phyloP scores from a whole-genome alignment of 768 basidiomycete species.

The Suillus clintonianus region DNA sequence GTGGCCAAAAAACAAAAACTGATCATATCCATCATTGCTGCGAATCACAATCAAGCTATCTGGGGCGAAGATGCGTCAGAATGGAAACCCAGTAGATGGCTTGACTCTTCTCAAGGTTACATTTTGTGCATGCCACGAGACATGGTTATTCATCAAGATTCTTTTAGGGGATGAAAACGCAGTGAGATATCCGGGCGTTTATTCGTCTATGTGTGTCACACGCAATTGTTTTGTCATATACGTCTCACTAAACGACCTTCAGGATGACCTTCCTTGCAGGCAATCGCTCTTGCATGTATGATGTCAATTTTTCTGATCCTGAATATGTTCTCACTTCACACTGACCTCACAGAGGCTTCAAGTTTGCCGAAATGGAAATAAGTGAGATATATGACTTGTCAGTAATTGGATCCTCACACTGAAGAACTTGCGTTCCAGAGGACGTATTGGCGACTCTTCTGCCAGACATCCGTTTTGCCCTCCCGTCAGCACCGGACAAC shows the following conservation, averaged over 20 bases:
- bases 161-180: slow-evolving; percentile 4
- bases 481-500: slow-evolving; percentile 16
- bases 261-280: slow-evolving; percentile 54
- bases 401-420: not conserved
- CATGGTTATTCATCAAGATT: not conserved
- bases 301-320: not conserved
- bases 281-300: slow-evolving; percentile 47
- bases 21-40: slow-evolving; percentile 42
- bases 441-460: slow-evolving; percentile 28
- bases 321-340: not conserved
- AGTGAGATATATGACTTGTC: slow-evolving; percentile 32
- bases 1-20: slow-evolving; percentile 45
- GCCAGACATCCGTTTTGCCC: slow-evolving; percentile 24
- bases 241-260: not conserved
- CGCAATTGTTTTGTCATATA: not conserved
- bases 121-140: not conserved
- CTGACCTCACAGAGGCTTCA: slow-evolving; percentile 32
- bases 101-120: slow-evolving; percentile 16
- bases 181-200: slow-evolving; percentile 41
- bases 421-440: slow-evolving; percentile 12
- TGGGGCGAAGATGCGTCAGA: slow-evolving; percentile 45
- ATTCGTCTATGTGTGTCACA: slow-evolving; percentile 42
- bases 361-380: slow-evolving; percentile 51
- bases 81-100: slow-evolving; percentile 53
- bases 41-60: slow-evolving; percentile 43